Percentiles rank a stretch among this genome's conserved stretches.
phyloP scores from a whole-genome alignment of 805 yeast genomes.

The Lachancea mirantina region DNA sequence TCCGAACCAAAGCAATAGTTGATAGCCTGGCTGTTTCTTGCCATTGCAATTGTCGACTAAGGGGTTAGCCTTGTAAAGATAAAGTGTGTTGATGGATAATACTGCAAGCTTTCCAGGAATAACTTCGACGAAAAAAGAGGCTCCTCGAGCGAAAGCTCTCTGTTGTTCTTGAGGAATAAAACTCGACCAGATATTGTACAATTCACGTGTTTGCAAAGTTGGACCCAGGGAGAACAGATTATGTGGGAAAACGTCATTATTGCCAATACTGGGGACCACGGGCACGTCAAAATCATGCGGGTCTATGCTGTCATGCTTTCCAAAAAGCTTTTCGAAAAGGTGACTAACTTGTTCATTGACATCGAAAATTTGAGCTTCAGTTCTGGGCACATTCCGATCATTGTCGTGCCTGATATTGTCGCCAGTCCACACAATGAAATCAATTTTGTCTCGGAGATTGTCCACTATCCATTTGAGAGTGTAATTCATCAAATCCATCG shows the following conservation, averaged over 20 bases:
- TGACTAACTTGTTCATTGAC: conserved; percentile 55
- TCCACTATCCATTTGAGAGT: conserved; percentile 62
- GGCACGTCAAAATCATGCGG: conserved; percentile 41
- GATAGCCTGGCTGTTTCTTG: conserved; percentile 72
- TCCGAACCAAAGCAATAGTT: conserved; percentile 71
- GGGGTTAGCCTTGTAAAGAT: conserved; percentile 70
- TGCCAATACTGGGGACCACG: conserved; percentile 70
- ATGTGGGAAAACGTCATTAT: conserved; percentile 86
- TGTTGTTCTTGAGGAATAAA: conserved; percentile 73
- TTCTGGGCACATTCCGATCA: conserved; percentile 67
- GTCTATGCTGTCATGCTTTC: conserved; percentile 37
- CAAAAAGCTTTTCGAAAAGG: conserved; percentile 46
- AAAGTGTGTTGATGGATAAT: conserved; percentile 69
- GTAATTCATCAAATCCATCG: conserved; percentile 49
- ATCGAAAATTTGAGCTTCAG: conserved; percentile 62
- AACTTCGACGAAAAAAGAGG: conserved; percentile 69
- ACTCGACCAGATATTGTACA: conserved; percentile 64
- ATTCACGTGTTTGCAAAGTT: conserved; percentile 75
- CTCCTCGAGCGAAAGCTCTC: conserved; percentile 68
- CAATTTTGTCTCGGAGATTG: conserved; percentile 67
- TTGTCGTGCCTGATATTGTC: conserved; percentile 83
- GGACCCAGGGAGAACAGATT: conserved; percentile 83
- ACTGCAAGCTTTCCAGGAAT: conserved; percentile 74
- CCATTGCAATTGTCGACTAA: conserved; percentile 72
- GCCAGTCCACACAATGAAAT: conserved; percentile 87